Base-by-base conservation (phyloP, 2,329 filamentous ascomycete species). In the Neocatenulostroma microsporum region DNA sequence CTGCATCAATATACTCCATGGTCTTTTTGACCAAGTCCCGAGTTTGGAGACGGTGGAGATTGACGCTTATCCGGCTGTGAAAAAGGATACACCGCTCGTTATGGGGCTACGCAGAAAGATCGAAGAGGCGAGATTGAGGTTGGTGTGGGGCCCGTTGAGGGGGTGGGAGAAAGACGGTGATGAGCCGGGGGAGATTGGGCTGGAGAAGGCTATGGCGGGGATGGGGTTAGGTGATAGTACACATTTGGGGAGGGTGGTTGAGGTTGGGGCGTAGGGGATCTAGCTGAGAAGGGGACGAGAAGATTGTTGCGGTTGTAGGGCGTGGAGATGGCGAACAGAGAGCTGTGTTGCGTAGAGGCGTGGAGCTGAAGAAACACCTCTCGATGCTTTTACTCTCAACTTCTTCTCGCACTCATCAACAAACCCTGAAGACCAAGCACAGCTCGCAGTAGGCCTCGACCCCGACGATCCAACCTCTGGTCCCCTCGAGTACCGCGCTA, bases 121-220 rank as follows among this genome's bases (percentile, higher is more conserved):
- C 1, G 62, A 59, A 8, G 58, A 66, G 6, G 64, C 68, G 13
- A 61, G 70, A 17, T 70, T 73, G 44, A 60, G 58, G 26, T 67
- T 86, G n/a, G 62, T 63, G 13, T 88, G 80, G 80, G 82, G 82
- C 0, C 73, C 77, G 0, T 68, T 78, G 49, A 66, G 78, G 40
- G 77, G 77, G 3, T 85, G 81, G 82, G 73, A 68, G 0, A 69
- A 77, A 34, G 67, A 67, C 5, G 42, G 10, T 4, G 39, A 38
- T 23, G 39, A 40, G 25, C 30, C 30, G 9, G 34, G 36, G 9
- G 21, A 41, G 34, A 44, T 42, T 21, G 45, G 39, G 11, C 20
- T 48, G 17, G 39, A 44, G 21, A 33, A 30, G 28, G 43, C 39
- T 11, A 42, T 48, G 46, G 45, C 38, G 3, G 34, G 37, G 8